Percentiles rank a stretch among this genome's conserved stretches.
phyloP scores from a whole-genome alignment of 768 basidiomycete genomes.

The Trametes punicea region DNA sequence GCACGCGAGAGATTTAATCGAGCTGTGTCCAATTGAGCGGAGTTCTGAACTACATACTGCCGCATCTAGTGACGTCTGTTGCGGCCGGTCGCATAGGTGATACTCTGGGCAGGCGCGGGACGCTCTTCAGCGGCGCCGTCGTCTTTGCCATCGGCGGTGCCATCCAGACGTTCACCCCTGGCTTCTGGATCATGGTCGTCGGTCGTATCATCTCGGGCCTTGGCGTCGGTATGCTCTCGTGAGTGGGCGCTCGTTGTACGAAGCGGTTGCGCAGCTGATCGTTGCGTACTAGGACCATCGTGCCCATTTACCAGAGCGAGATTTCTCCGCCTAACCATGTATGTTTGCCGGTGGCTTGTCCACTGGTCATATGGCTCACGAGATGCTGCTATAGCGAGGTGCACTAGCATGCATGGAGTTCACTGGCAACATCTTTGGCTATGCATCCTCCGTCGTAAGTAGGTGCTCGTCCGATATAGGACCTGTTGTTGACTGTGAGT shows the following conservation, averaged over 20 bases:
- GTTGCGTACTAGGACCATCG: conserved; percentile 65
- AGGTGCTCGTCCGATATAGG: no score
- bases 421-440: conserved; percentile 89
- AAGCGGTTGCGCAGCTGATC: conserved; percentile 1
- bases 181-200: conserved; percentile 77
- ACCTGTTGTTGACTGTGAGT: background rate
- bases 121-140: conserved; percentile 77
- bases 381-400: conserved; percentile 57
- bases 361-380: background rate
- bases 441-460: conserved; percentile 84
- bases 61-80: conserved; percentile 71
- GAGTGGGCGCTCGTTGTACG: conserved; percentile 31
- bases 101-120: conserved; percentile 78
- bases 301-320: conserved; percentile 94
- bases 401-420: conserved; percentile 94
- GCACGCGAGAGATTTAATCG: background rate
- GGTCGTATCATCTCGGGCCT: conserved; percentile 83
- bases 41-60: background rate
- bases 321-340: conserved; percentile 92
- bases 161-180: conserved; percentile 78
- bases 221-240: conserved; percentile 89
- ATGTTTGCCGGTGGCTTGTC: background rate
- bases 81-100: conserved; percentile 90
- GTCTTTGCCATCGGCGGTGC: conserved; percentile 86
- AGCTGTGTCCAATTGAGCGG: conserved; percentile 5